These are phyloP conservation scores for Dispira simplex DNA, from an alignment of 192 early-diverging fungal species.

Conservation along the genomic window DNA sequence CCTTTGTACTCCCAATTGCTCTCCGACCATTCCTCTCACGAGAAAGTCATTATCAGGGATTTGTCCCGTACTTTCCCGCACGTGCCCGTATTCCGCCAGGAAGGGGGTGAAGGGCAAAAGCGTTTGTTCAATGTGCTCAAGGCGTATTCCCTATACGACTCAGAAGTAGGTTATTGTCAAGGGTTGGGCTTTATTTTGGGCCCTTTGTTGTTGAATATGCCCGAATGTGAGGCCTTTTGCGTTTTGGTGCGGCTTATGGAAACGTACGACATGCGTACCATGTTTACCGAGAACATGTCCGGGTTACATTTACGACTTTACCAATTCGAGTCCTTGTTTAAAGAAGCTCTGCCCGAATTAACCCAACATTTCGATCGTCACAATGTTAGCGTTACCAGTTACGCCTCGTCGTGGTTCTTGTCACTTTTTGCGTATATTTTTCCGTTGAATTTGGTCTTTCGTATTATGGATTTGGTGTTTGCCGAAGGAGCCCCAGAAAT, in stretches of 20 bases:
- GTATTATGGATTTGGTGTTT: conserved; percentile 86
- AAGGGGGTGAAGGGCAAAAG: conserved; percentile 73
- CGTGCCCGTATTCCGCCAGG: conserved; percentile 69
- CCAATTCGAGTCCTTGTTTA: conserved; percentile 69
- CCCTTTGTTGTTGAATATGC: conserved; percentile 87
- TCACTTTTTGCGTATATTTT: conserved; percentile 95
- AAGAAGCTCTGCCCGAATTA: conserved; percentile 59
- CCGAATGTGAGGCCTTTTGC: conserved; percentile 86
- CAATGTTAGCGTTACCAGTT: conserved; percentile 72
- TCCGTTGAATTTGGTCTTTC: conserved; percentile 74
- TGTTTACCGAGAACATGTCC: conserved; percentile 90
- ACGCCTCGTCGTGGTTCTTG: conserved; percentile 94
- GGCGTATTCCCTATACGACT: conserved; percentile 89
- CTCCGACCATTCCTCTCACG: conserved; percentile 56
- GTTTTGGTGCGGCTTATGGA: conserved; percentile 92
- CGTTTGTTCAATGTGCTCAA: conserved; percentile 75
- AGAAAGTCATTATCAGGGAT: conserved; percentile 85
- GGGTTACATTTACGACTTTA: conserved; percentile 80
- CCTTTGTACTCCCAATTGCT: conserved; percentile 66
- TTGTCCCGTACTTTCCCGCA: conserved; percentile 85
- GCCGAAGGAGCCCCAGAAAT: conserved; percentile 79
- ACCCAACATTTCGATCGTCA: conserved; percentile 57
- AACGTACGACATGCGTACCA: conserved; percentile 76
- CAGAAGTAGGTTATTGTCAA: conserved; percentile 95
- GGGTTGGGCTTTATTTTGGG: conserved; percentile 92